phyloP scores from a whole-genome alignment of 1,139 yeast species.

The Pneumocystis oryctolagi region DNA sequence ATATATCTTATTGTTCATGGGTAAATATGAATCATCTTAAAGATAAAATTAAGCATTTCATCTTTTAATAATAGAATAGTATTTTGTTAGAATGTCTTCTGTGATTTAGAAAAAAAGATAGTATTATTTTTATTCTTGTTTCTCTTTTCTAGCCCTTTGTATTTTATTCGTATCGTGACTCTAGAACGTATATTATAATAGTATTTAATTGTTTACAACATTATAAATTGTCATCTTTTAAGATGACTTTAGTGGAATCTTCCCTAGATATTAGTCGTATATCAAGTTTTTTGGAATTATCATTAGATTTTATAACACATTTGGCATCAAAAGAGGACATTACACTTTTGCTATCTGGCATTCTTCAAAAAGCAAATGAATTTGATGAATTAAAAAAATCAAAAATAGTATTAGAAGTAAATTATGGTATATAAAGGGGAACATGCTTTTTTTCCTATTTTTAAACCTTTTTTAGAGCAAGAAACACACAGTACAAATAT shows the following conservation, averaged over 20 bases:
- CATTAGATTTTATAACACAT: conserved; percentile 1
- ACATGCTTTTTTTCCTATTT: not conserved
- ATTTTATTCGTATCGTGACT: not conserved
- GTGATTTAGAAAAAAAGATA: not conserved
- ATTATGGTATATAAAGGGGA: not conserved
- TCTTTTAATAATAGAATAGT: not conserved
- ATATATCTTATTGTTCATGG: not conserved
- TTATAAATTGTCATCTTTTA: not conserved
- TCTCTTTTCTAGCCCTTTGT: not conserved
- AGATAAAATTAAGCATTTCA: not conserved
- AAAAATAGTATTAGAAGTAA: conserved; percentile 11
- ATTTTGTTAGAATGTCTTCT: not conserved
- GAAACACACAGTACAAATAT: conserved; percentile 5
- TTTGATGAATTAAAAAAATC: conserved; percentile 10
- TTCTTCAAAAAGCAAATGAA: conserved; percentile 9
- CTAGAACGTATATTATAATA: not conserved
- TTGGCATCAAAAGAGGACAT: conserved; percentile 1
- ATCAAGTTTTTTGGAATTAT: conserved; percentile 6
- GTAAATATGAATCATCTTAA: not conserved
- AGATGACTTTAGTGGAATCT: not conserved
- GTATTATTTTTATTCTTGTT: not conserved
- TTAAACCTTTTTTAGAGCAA: conserved; percentile 7
- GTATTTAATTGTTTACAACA: not conserved
- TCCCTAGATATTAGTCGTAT: conserved; percentile 4
- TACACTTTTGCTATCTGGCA: conserved; percentile 4